Evolutionary conservation across 2,329 filamentous ascomycete species (phyloP).

Genomic region (Cordyceps pruinosa): DNA sequence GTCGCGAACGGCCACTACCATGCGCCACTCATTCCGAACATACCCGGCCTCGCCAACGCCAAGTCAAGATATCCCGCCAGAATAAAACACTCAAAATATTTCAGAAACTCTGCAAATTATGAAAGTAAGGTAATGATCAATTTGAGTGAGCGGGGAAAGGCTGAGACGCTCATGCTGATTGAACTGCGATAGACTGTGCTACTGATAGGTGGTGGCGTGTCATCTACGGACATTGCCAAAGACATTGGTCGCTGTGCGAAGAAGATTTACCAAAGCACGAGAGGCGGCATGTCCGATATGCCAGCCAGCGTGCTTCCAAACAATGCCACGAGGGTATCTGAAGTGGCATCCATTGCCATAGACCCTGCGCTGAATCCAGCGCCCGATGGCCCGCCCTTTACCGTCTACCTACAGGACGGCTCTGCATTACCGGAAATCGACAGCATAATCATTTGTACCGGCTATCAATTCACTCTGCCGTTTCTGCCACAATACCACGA

Average conservation of each 20-base stretch:
- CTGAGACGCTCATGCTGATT: neutral
- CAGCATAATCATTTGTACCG: conserved; percentile 1
- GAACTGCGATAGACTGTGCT: conserved; percentile 40
- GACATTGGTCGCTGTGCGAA: conserved; percentile 30
- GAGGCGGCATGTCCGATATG: conserved; percentile 52
- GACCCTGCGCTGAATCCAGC: too few species aligned
- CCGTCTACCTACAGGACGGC: neutral
- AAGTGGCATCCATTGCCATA: conserved; percentile 36
- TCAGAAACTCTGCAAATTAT: conserved; percentile 44
- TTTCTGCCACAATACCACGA: conserved; percentile 49
- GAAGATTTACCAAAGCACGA: conserved; percentile 43
- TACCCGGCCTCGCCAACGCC: conserved; percentile 57
- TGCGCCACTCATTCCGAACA: conserved; percentile 53
- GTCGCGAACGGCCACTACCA: conserved; percentile 63
- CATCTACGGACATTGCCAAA: conserved; percentile 35
- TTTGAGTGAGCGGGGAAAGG: neutral
- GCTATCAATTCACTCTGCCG: conserved; percentile 49
- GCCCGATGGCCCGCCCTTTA: neutral
- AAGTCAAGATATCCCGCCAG: conserved; percentile 26
- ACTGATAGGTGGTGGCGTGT: conserved; percentile 46
- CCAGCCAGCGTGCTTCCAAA: conserved; percentile 47
- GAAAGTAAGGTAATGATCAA: neutral
- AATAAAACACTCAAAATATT: neutral
- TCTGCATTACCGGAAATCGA: conserved; percentile 40
- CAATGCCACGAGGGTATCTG: conserved; percentile 44